phyloP scores from a whole-genome alignment of 768 basidiomycete genomes.

The Baorangia bicolor region DNA sequence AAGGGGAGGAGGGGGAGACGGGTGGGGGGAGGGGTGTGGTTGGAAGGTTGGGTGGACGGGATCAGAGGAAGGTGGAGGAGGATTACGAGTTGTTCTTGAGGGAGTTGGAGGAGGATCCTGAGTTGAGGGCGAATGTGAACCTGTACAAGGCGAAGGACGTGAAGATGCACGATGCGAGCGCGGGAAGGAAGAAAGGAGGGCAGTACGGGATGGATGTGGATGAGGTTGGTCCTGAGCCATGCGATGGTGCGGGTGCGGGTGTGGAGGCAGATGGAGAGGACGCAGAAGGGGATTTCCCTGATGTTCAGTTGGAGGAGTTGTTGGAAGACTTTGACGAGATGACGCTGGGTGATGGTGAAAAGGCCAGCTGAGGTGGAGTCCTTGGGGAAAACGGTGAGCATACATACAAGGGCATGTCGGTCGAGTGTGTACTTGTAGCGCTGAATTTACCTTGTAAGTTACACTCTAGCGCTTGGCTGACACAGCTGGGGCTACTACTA shows the following conservation, averaged over 20 bases:
- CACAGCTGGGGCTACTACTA: neutral
- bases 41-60: conserved; percentile 85
- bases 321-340: conserved; percentile 92
- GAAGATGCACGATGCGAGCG: conserved; percentile 45
- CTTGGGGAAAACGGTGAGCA: neutral
- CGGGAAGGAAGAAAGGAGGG: conserved; percentile 23
- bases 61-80: conserved; percentile 90
- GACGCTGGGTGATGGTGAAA: conserved; percentile 56
- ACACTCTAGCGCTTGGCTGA: neutral
- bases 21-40: conserved; percentile 80
- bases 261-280: conserved; percentile 37
- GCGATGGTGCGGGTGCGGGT: conserved; percentile 12
- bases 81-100: conserved; percentile 96
- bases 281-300: conserved; percentile 80
- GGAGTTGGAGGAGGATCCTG: conserved; percentile 92
- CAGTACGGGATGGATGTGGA: conserved; percentile 67
- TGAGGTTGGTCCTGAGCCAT: conserved; percentile 34
- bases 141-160: conserved; percentile 72
- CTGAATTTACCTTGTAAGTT: too few relatives aligned
- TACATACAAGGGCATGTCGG: neutral
- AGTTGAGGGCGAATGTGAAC: conserved; percentile 84
- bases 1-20: conserved; percentile 82
- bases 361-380: conserved; percentile 1
- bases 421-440: neutral
- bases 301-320: conserved; percentile 79